These are phyloP conservation scores for Secale cereale DNA, from an alignment of 176 grass and related monocot species.

Conservation along the genomic window DNA sequence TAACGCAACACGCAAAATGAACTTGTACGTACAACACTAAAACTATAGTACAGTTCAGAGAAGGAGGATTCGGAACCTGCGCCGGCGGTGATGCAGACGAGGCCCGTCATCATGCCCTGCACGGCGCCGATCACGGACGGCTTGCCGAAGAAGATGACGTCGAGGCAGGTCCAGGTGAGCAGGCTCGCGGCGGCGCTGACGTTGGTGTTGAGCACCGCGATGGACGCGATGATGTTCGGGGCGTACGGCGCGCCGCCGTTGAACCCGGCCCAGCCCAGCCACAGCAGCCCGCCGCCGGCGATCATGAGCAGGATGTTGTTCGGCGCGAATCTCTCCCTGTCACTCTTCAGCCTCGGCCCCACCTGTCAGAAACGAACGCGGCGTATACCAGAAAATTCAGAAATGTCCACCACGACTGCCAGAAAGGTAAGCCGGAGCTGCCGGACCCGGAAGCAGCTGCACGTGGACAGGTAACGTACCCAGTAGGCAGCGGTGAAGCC, in stretches of 20 bases:
- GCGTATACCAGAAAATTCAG: no score
- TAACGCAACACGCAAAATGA: background rate
- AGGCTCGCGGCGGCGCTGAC: conserved; percentile 68
- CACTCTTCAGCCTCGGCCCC: conserved; percentile 63
- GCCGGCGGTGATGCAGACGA: conserved; percentile 69
- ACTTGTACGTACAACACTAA: background rate
- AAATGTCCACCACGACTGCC: background rate
- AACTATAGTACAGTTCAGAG: background rate
- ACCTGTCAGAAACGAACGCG: conserved; percentile 30
- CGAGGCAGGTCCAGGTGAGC: conserved; percentile 73
- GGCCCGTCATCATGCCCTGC: conserved; percentile 86
- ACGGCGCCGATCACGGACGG: conserved; percentile 73
- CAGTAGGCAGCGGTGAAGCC: conserved; percentile 93
- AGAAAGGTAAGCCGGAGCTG: background rate
- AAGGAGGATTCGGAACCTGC: conserved; percentile 36
- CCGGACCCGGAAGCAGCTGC: background rate
- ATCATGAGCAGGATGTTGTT: conserved; percentile 79
- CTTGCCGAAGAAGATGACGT: conserved; percentile 74
- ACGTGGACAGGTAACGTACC: background rate
- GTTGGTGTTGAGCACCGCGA: conserved; percentile 72
- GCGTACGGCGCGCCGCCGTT: conserved; percentile 72
- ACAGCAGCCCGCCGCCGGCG: conserved; percentile 61
- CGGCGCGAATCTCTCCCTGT: conserved; percentile 68
- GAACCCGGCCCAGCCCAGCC: conserved; percentile 81
- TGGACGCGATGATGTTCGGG: conserved; percentile 47